A percentile compares a stretch with the other conserved stretches of the same genome.
Conservation (phyloP, 192 early-diverging fungal genomes). For the Gamsiella multidivaricata region DNA sequence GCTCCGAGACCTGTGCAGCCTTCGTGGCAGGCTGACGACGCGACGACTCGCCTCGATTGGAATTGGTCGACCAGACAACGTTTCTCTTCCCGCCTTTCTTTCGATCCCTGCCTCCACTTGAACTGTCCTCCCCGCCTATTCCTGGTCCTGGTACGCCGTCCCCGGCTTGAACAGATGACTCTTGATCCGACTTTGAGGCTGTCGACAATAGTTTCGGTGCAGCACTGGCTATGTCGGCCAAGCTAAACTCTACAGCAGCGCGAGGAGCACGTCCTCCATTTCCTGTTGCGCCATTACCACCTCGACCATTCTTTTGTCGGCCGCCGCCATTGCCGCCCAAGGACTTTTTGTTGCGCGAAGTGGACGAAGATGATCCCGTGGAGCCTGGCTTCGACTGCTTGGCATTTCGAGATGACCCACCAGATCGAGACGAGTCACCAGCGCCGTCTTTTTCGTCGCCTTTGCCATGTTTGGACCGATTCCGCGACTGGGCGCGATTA, state of each 20-base stretch:
- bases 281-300: slow-evolving; percentile 9
- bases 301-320: slow-evolving; percentile 11
- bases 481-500: slow-evolving; percentile 24
- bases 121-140: not conserved
- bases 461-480: slow-evolving; percentile 11
- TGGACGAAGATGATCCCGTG: not conserved
- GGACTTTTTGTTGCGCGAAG: slow-evolving; percentile 26
- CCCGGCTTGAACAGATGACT: not conserved
- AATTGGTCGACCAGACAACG: slow-evolving; percentile 49
- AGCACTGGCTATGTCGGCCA: slow-evolving; percentile 45
- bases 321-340: slow-evolving; percentile 13
- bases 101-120: not conserved
- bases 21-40: slow-evolving; percentile 10
- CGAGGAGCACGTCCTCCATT: slow-evolving; percentile 25
- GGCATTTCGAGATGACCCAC: not conserved
- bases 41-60: slow-evolving; percentile 41
- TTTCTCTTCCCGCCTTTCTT: slow-evolving; percentile 27
- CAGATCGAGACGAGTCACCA: not conserved
- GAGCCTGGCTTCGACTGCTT: slow-evolving; percentile 30
- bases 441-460: slow-evolving; percentile 11
- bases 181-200: slow-evolving; percentile 5
- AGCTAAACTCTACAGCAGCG: slow-evolving; percentile 36
- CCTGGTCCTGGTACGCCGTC: not conserved
- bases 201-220: slow-evolving; percentile 26
- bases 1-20: not conserved